Conservation (phyloP, 2,329 filamentous ascomycete genomes). For the Penicillium capsulatum region DNA sequence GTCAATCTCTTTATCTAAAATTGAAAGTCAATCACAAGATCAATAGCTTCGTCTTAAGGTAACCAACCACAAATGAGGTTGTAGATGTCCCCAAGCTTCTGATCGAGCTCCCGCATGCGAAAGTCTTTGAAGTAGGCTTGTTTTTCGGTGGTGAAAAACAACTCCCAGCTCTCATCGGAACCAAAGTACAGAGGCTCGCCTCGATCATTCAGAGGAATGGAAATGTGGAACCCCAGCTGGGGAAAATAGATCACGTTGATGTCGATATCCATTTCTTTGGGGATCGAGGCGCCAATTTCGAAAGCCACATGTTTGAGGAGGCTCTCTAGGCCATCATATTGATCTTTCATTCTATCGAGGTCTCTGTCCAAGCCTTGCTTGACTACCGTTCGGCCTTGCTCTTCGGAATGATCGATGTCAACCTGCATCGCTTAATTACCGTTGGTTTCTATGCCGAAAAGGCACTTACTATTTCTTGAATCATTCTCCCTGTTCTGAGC, state of each 20-base stretch:
- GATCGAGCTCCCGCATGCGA: constrained; percentile 75
- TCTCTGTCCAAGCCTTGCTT: constrained; percentile 65
- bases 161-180: constrained; percentile 63
- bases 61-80: constrained; percentile 72
- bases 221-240: constrained; percentile 83
- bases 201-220: constrained; percentile 61
- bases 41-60: background rate
- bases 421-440: constrained; percentile 45
- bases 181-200: constrained; percentile 62
- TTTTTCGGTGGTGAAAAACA: constrained; percentile 67
- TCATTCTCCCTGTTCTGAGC: constrained; percentile 63
- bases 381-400: constrained; percentile 68
- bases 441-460: background rate
- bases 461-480: constrained; percentile 58
- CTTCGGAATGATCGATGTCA: constrained; percentile 73
- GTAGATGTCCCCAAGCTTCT: constrained; percentile 78
- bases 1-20: constrained; percentile 76
- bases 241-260: constrained; percentile 85
- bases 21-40: background rate
- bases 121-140: constrained; percentile 81
- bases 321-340: constrained; percentile 71
- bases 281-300: constrained; percentile 60
- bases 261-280: constrained; percentile 51
- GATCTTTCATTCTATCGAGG: constrained; percentile 72
- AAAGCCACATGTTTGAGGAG: constrained; percentile 66